Percentiles rank a stretch among this genome's conserved stretches.
These are phyloP conservation scores for Coniochaeta sp. DNA, from an alignment of 2,329 filamentous ascomycete genomes.

Conservation along the genomic window DNA sequence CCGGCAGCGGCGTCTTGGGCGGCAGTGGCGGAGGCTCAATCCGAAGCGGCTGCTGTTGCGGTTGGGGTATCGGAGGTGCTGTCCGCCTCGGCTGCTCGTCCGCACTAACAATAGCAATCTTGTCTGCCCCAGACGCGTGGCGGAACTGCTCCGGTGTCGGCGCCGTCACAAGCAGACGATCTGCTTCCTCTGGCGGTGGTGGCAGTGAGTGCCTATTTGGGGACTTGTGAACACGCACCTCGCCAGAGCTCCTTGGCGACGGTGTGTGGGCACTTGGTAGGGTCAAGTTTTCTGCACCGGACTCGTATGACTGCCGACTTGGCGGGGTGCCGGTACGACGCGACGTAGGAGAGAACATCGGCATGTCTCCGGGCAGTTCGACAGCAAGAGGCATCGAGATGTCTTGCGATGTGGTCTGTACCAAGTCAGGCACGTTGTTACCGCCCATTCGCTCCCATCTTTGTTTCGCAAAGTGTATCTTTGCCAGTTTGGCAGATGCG, in stretches of 20 bases:
- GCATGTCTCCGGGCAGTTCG: slow-evolving; percentile 51
- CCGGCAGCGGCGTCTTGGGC: slow-evolving; percentile 67
- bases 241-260: slow-evolving; percentile 45
- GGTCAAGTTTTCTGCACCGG: slow-evolving; percentile 41
- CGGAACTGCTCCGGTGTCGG: slow-evolving; percentile 53
- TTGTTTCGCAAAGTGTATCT: slow-evolving; percentile 69
- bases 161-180: slow-evolving; percentile 47
- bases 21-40: slow-evolving; percentile 64
- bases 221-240: slow-evolving; percentile 25
- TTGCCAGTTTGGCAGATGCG: slow-evolving; percentile 72
- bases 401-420: slow-evolving; percentile 32
- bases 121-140: slow-evolving; percentile 53
- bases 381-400: slow-evolving; percentile 43
- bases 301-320: slow-evolving; percentile 50
- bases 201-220: slow-evolving; percentile 14
- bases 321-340: slow-evolving; percentile 21
- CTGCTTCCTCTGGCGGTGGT: slow-evolving; percentile 32
- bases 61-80: slow-evolving; percentile 17
- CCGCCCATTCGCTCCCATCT: slow-evolving; percentile 48
- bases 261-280: slow-evolving; percentile 27
- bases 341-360: slow-evolving; percentile 24
- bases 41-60: slow-evolving; percentile 26
- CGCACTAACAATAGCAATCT: slow-evolving; percentile 55
- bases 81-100: slow-evolving; percentile 47
- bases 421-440: slow-evolving; percentile 31